Conservation (phyloP, 257 asterid species). For the Solanum peruvianum region DNA sequence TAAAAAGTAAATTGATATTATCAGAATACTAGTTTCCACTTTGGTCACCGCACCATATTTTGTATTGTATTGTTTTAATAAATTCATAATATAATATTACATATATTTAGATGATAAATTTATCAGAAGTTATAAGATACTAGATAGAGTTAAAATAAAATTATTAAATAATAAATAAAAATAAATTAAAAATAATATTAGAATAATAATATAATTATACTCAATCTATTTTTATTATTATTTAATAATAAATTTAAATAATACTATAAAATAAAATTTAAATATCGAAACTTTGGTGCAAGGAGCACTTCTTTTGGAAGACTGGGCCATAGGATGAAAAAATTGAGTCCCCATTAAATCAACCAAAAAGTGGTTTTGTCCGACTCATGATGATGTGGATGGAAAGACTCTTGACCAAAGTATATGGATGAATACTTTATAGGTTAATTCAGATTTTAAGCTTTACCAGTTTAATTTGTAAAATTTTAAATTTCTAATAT, state of each 20-base stretch:
- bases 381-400: constrained; percentile 41
- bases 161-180: too few species aligned
- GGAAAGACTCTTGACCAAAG: background rate
- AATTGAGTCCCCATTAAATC: constrained; percentile 6
- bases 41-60: background rate
- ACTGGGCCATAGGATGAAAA: constrained; percentile 30
- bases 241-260: too few species aligned
- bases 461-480: background rate
- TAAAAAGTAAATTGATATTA: background rate
- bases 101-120: background rate
- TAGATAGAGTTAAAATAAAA: too few species aligned
- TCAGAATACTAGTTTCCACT: background rate
- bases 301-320: constrained; percentile 9
- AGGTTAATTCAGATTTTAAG: background rate
- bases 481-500: background rate
- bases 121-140: rapidly evolving
- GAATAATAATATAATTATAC: too few species aligned
- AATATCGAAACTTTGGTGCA: too few species aligned
- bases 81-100: too few species aligned
- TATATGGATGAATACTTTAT: background rate
- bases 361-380: constrained; percentile 20
- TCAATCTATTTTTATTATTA: rapidly evolving
- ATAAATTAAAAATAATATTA: too few species aligned
- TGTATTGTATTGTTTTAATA: too few species aligned
- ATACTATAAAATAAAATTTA: too few species aligned